A percentile compares a stretch with the other conserved stretches of the same genome.
Conservation (phyloP, 2,329 filamentous ascomycete species). For the Pestalotiopsis sp. region DNA sequence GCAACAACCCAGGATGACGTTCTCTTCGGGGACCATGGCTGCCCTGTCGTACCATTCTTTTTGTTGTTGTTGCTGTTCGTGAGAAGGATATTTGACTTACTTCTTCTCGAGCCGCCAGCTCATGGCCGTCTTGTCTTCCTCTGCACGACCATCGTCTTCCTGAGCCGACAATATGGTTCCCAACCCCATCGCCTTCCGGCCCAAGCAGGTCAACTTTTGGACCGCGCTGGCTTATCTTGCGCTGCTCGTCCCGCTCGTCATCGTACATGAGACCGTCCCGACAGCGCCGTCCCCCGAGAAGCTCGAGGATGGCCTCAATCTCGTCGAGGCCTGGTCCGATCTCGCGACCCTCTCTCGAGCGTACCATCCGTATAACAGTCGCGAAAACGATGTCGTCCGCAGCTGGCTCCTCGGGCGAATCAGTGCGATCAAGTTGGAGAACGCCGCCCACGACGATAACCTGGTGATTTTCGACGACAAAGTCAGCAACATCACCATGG, state of each 20-base stretch:
- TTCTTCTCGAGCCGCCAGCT: background rate
- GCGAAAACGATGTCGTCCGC: slow-evolving; percentile 78
- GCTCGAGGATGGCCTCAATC: slow-evolving; percentile 69
- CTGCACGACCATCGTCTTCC: background rate
- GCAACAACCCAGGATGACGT: background rate
- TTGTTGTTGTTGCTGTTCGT: background rate
- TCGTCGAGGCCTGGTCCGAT: slow-evolving; percentile 86
- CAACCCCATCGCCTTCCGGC: slow-evolving; percentile 76
- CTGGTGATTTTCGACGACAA: slow-evolving; percentile 73
- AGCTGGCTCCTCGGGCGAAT: slow-evolving; percentile 75
- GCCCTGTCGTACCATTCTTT: background rate
- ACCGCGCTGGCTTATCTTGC: slow-evolving; percentile 73
- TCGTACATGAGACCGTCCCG: slow-evolving; percentile 78
- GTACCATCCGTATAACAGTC: slow-evolving; percentile 90
- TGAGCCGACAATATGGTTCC: slow-evolving; percentile 10
- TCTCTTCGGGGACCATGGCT: background rate
- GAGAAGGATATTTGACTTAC: background rate
- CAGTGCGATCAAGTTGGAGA: slow-evolving; percentile 67
- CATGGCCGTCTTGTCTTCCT: background rate
- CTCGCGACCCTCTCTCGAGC: slow-evolving; percentile 72
- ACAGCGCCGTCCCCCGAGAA: slow-evolving; percentile 49
- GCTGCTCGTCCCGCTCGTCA: slow-evolving; percentile 71
- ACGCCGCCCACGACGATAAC: slow-evolving; percentile 48
- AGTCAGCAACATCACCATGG: slow-evolving; percentile 66
- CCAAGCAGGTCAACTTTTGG: slow-evolving; percentile 80